Evolutionary conservation across 2,329 filamentous ascomycete species (phyloP), one percentile per base, ranked within the genome.

Genomic region (Fusarium cicatricum): DNA sequence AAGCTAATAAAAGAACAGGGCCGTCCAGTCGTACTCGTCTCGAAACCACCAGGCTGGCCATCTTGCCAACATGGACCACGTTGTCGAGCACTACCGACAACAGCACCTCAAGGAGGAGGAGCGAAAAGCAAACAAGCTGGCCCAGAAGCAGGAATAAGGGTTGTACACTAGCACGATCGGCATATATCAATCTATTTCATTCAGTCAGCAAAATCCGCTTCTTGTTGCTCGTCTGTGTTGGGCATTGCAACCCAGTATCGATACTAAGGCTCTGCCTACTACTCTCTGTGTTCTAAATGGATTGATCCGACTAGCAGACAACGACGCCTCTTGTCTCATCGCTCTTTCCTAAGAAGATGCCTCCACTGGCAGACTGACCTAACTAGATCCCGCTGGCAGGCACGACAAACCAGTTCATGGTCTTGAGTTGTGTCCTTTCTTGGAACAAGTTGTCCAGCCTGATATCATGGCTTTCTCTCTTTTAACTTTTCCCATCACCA

Each of bases 81-180:
- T 85, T 23, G 78, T 84, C 14, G 82, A 81, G 69, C 84, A 86
- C 74, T 86, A 84, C 75, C 76, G 76, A 66, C 76, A 82, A 71
- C 73, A 82, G 73, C 79, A 85, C 62, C 66, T 80, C 49, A 78
- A 79, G 53, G 81, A 84, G 54, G 83, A 85, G 72, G 83, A 81
- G 65, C 77, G 80, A 62, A 86, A 86, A 74, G 75, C 74, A 32
- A 75, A 77, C 70, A 82, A 77, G 72, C 60, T 84, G 64, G 76
- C 76, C 3, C 71, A 74, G 55, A 77, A 77, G 72, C 72, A 71
- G 61, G 62, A 65, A 54, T 66, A 62, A 58, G 42, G 42, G 52
- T 43, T 72, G 63, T 71, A 70, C 41, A 70, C 47, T 68, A 72
- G 64, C 54, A 53, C 41, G 51, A 64, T 56, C 51, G 53, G 57